Evolutionary conservation across 2,329 filamentous ascomycete genomes (phyloP).

Genomic region (Paecilomyces dactylethromorphus): DNA sequence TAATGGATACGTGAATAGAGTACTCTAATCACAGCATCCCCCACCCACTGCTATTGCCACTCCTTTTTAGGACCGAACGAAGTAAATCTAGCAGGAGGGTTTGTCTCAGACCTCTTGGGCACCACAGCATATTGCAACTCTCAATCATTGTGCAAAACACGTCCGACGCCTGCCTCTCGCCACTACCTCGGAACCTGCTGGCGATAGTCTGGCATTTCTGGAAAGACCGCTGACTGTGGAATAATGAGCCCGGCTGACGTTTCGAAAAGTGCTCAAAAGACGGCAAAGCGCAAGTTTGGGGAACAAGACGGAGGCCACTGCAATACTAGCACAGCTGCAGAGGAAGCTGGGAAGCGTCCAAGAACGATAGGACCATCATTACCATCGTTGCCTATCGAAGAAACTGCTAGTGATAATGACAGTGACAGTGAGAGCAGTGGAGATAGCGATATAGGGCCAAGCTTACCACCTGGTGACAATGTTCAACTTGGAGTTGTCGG

Average conservation of each 20-base stretch:
- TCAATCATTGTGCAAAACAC: not conserved
- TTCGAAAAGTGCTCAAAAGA: not conserved
- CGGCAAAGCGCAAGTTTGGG: not conserved
- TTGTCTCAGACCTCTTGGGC: too few species aligned
- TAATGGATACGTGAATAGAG: not conserved
- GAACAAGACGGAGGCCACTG: not conserved
- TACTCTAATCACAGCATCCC: not conserved
- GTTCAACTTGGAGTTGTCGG: not conserved
- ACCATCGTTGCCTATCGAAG: not conserved
- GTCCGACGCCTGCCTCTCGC: not conserved
- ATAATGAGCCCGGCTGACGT: not conserved
- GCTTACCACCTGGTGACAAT: slow-evolving; percentile 14
- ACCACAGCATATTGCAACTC: too few species aligned
- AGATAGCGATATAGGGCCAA: slow-evolving; percentile 28
- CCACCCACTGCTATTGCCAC: not conserved
- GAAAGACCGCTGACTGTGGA: not conserved
- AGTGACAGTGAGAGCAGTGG: slow-evolving; percentile 19
- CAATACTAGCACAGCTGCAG: not conserved
- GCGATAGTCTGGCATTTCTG: not conserved
- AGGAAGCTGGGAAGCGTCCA: not conserved
- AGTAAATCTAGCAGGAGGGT: too few species aligned
- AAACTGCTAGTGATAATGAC: slow-evolving; percentile 10
- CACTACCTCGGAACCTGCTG: not conserved
- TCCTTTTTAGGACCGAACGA: not conserved
- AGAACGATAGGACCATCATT: not conserved